phyloP scores from a whole-genome alignment of 768 basidiomycete species.

The Pholiota microspora region DNA sequence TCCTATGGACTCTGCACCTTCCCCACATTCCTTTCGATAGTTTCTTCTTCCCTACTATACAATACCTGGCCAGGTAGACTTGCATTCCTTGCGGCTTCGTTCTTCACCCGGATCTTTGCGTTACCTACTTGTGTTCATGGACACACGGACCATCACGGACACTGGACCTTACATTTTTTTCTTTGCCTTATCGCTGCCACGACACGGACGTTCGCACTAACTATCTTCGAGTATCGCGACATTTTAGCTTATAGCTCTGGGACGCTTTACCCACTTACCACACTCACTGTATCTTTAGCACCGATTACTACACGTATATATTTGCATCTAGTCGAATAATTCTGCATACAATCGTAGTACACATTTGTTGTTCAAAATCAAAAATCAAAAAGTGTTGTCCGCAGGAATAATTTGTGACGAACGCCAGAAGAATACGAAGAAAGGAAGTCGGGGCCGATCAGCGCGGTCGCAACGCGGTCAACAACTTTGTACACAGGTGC shows the following conservation, averaged over 20 bases:
- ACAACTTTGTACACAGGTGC: background rate
- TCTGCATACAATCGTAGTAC: slow-evolving; percentile 7
- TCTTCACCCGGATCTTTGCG: background rate
- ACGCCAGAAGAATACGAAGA: too few relatives aligned
- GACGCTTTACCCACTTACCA: slow-evolving; percentile 12
- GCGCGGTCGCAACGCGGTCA: background rate
- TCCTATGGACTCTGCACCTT: slow-evolving; percentile 24
- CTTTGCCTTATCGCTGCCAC: slow-evolving; percentile 7
- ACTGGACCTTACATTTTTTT: slow-evolving; percentile 10
- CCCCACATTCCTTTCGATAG: slow-evolving; percentile 9
- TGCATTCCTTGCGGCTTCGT: slow-evolving; percentile 1
- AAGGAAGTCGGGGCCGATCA: too few relatives aligned
- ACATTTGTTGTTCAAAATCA: slow-evolving; percentile 3
- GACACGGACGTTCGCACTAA: slow-evolving; percentile 13
- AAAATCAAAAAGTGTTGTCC: background rate
- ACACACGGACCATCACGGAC: slow-evolving; percentile 21
- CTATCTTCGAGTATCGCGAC: background rate
- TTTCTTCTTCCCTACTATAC: background rate
- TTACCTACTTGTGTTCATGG: slow-evolving; percentile 2
- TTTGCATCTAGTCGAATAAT: slow-evolving; percentile 10
- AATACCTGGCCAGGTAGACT: slow-evolving; percentile 9
- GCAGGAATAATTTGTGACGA: too few relatives aligned
- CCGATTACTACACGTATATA: slow-evolving; percentile 2
- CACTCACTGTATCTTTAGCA: slow-evolving; percentile 19
- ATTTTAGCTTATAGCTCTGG: slow-evolving; percentile 2